These are phyloP conservation scores for Solanum megistacrolobum DNA, from an alignment of 257 asterid species.

Conservation along the genomic window DNA sequence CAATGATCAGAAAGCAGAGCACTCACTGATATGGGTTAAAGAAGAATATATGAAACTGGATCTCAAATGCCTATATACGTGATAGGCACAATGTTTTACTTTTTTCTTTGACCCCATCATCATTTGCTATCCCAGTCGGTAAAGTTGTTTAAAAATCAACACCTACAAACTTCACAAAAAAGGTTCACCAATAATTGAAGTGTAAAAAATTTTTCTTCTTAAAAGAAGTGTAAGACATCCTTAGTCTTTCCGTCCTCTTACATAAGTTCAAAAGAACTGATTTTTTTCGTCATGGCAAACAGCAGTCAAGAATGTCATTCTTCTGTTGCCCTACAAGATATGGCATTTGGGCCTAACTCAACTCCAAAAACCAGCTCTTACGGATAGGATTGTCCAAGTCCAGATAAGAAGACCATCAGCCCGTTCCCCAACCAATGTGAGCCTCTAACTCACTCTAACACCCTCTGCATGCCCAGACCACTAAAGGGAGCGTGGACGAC, in stretches of 20 bases:
- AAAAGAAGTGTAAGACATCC: neutral
- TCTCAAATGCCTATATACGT: neutral
- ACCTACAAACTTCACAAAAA: neutral
- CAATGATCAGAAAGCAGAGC: neutral
- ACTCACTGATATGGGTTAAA: neutral
- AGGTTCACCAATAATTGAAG: neutral
- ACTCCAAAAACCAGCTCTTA: neutral
- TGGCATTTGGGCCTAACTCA: neutral
- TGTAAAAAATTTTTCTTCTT: neutral
- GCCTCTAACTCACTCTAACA: neutral
- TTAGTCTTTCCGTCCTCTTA: neutral
- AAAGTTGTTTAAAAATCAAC: neutral
- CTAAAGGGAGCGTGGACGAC: neutral
- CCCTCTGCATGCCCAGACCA: neutral
- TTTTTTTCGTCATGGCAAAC: neutral
- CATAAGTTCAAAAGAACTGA: neutral
- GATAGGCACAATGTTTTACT: neutral
- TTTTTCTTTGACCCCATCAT: neutral
- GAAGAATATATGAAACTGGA: neutral
- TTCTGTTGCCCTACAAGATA: neutral
- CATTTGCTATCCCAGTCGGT: neutral
- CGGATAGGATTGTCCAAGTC: neutral
- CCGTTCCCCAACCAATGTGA: neutral
- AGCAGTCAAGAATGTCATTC: neutral
- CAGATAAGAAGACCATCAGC: neutral